Evolutionary conservation across 2,329 filamentous ascomycete species (phyloP).

Genomic region (Podosphaera fusca): DNA sequence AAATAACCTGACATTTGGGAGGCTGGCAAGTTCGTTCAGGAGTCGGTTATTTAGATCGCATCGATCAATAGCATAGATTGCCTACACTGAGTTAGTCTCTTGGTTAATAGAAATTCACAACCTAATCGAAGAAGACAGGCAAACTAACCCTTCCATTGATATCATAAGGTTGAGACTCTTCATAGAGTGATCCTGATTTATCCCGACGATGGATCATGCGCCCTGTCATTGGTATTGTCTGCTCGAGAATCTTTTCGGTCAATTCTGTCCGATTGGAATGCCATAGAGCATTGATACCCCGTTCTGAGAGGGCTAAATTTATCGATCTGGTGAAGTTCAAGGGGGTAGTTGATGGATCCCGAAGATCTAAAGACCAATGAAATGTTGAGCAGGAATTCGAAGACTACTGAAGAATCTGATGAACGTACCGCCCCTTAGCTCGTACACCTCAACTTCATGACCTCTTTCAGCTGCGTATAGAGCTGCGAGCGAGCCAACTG

Average conservation of each 20-base stretch:
- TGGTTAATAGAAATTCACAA: no score
- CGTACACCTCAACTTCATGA: slow-evolving; percentile 80
- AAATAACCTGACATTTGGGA: slow-evolving; percentile 75
- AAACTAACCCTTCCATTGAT: slow-evolving; percentile 50
- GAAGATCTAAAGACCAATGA: slow-evolving; percentile 39
- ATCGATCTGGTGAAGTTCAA: slow-evolving; percentile 98
- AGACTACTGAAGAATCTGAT: not conserved
- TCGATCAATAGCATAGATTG: slow-evolving; percentile 69
- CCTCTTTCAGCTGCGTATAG: slow-evolving; percentile 79
- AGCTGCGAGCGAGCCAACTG: slow-evolving; percentile 77
- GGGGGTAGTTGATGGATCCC: slow-evolving; percentile 58
- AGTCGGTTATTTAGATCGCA: slow-evolving; percentile 62
- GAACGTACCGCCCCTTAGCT: slow-evolving; percentile 59
- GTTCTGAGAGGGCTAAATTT: slow-evolving; percentile 82
- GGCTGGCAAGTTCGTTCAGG: slow-evolving; percentile 57
- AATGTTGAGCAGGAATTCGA: not conserved
- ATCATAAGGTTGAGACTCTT: slow-evolving; percentile 75
- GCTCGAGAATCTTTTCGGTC: slow-evolving; percentile 47
- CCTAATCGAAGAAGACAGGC: not conserved
- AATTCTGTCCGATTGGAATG: slow-evolving; percentile 43
- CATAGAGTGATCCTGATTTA: slow-evolving; percentile 41
- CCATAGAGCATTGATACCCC: slow-evolving; percentile 72
- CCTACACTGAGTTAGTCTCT: slow-evolving; percentile 23
- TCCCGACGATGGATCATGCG: slow-evolving; percentile 78
- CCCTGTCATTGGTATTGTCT: slow-evolving; percentile 80